Conservation (phyloP, 345 rosid species). For the Boechera stricta region DNA sequence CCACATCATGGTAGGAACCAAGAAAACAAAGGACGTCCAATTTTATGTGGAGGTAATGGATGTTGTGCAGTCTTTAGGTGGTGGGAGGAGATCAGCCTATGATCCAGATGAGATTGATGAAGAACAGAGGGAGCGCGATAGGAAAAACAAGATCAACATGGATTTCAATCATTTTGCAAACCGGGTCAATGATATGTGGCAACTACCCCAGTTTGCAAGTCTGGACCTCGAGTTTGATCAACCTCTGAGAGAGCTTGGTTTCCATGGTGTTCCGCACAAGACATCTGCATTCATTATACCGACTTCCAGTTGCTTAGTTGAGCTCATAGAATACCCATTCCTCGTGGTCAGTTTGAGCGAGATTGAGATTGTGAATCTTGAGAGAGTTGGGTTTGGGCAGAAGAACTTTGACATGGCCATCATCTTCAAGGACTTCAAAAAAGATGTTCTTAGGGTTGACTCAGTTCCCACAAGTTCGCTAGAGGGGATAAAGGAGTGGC, state of each 20-base stretch:
- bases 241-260: conserved; percentile 91
- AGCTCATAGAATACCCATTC: conserved; percentile 81
- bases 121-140: conserved; percentile 85
- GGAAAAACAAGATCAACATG: conserved; percentile 88
- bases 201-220: conserved; percentile 74
- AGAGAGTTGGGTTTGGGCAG: conserved; percentile 92
- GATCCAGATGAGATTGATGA: conserved; percentile 97
- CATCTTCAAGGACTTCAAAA: conserved; percentile 91
- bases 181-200: conserved; percentile 86
- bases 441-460: conserved; percentile 84
- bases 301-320: conserved; percentile 86
- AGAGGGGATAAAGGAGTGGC: conserved; percentile 95
- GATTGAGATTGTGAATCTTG: conserved; percentile 95
- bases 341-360: conserved; percentile 83
- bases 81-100: conserved; percentile 89
- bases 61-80: conserved; percentile 84
- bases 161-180: conserved; percentile 85
- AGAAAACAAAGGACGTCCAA: conserved; percentile 94
- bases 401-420: conserved; percentile 94
- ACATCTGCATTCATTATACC: conserved; percentile 85
- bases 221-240: conserved; percentile 98
- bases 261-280: conserved; percentile 91
- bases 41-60: conserved; percentile 95
- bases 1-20: conserved; percentile 96
- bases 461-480: conserved; percentile 79